Base-by-base conservation (phyloP, 129 eudicot species). In the Flaveria bidentis region DNA sequence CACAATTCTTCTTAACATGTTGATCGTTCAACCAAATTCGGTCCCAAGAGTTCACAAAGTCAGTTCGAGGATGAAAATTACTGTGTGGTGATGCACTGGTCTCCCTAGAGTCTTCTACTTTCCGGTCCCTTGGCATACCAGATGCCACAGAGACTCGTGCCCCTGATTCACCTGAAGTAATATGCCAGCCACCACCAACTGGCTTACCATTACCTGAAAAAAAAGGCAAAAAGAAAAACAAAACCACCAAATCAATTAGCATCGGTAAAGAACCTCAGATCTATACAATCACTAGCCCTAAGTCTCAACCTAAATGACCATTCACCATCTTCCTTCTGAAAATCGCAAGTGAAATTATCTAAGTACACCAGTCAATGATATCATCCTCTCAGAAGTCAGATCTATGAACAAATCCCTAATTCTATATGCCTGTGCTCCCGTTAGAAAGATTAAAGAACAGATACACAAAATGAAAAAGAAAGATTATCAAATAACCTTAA, bases 201-300 rank as follows among this genome's bases (percentile, higher is more conserved):
- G 87, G 1, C 66, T 4, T 87, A 77, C 85, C 90, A 84, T 86
- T 84, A 86, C 46, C 69, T 63, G 90, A 89, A 84, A 79, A 80
- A 67, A 66, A 84, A 68, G 80, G 2, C 2, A n/a, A 26, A 18
- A 71, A 60, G 17, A 45, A 80, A 45, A 76, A 64, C 67, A 56
- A 39, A 16, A 65, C 56, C 30, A n/a, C 9, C 60, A 67, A 72
- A 72, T 41, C 30, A 41, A 82, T 75, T 75, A 72, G 6, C 67
- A 41, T 72, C 82, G 33, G 67, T 47, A 71, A 77, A 56, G 36
- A 18, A 78, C 41, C 74, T 47, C 81, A 80, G 90, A 84, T 84
- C 88, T 86, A 75, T 6, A 49, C 56, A 80, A 53, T 45, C 25
- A 62, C 49, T 50, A 50, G 28, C 17, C 52, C 25, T 33, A 12